Evolutionary conservation across 2,329 filamentous ascomycete species (phyloP).

Genomic region (Onygenales sp.): DNA sequence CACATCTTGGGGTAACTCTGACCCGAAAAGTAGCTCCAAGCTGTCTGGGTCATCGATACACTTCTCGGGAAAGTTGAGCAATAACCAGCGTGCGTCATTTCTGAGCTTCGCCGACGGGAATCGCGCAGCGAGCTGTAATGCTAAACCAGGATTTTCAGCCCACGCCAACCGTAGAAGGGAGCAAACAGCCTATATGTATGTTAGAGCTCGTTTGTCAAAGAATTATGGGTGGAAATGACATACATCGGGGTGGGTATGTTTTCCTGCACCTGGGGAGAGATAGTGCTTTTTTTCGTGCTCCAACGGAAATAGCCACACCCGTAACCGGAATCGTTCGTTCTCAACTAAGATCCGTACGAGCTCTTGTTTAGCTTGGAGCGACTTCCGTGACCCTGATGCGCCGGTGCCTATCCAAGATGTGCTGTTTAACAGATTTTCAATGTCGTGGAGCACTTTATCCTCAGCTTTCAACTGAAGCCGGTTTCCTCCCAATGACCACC

Average conservation of each 20-base stretch:
- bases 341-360: constrained; percentile 72
- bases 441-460: constrained; percentile 68
- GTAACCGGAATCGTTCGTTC: constrained; percentile 72
- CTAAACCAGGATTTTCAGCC: constrained; percentile 73
- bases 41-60: constrained; percentile 74
- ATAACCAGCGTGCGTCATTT: constrained; percentile 66
- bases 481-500: constrained; percentile 94
- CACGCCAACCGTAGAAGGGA: constrained; percentile 73
- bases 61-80: constrained; percentile 76
- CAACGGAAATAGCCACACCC: constrained; percentile 83
- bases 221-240: background rate
- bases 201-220: constrained; percentile 9
- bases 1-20: constrained; percentile 66
- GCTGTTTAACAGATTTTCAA: constrained; percentile 56
- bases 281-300: constrained; percentile 51
- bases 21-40: constrained; percentile 70
- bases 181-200: constrained; percentile 41
- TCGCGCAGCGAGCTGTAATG: constrained; percentile 71
- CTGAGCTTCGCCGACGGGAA: constrained; percentile 67
- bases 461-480: constrained; percentile 89
- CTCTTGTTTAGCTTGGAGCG: constrained; percentile 69
- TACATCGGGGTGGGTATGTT: constrained; percentile 8
- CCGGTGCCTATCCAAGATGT: constrained; percentile 51
- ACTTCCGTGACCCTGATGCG: constrained; percentile 47
- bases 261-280: constrained; percentile 34